Evolutionary conservation across 306 rosid species (phyloP), one percentile per base, ranked within the genome.

Genomic region (Inga laurina): DNA sequence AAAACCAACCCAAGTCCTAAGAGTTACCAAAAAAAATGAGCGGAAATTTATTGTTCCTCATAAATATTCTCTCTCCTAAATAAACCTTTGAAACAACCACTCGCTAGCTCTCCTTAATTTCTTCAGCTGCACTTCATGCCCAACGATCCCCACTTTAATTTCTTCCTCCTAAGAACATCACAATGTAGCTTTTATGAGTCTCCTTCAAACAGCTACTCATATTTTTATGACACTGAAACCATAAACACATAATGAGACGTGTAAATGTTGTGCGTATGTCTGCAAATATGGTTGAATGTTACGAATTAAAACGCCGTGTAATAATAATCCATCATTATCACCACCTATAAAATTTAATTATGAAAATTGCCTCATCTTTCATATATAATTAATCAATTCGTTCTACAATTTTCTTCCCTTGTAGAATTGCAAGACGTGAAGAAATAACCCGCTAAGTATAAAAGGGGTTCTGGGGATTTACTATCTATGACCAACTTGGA

Each of bases 1-100:
- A 71, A 87, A 86, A 82, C 76, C 92, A 82, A 75, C 88, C 89
- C 77, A 83, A 52, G 83, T 86, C 83, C 90, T 82, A 51, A 84
- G 46, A 77, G 75, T 82, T 83, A 73, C 88, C 85, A 19, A 83
- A 77, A 70, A 76, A 74, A n/a, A 66, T 72, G 72, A 84, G 54
- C 79, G 0, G 77, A 85, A 49, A 84, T 82, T 86, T 82, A 86
- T 67, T 84, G 83, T 66, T 72, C 76, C 62, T 76, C 21, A 54
- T 54, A 18, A 21, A 18, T 54, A 18, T 54, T 19, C 61, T 81
- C 90, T 81, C 88, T 81, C 86, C 19, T 76, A 51, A 79, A 62
- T 87, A 52, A 83, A 80, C 83, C 80, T 46, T 80, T 44, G 7
- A 65, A 83, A 76, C 86, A 76, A 83, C 87, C 85, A 45, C 84